Evolutionary conservation across 768 basidiomycete species (phyloP).

Genomic region (Tricholoma terreum): DNA sequence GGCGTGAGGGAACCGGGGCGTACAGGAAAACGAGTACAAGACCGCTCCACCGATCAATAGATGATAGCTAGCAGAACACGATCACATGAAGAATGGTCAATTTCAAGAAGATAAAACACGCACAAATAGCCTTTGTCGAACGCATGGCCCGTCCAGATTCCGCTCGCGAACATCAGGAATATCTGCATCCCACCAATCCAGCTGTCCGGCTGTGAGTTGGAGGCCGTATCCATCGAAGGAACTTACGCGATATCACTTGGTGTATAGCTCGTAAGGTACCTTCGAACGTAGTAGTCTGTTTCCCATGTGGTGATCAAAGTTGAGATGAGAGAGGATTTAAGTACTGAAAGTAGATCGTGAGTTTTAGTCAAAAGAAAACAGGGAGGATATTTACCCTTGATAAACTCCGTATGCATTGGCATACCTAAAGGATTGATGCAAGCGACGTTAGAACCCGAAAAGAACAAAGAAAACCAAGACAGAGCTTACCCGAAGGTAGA

Average conservation of each 20-base stretch:
- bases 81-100: neutral
- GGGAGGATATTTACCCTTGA: constrained; percentile 13
- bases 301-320: neutral
- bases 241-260: constrained; percentile 19
- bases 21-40: constrained; percentile 27
- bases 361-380: neutral
- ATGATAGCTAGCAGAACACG: constrained; percentile 12
- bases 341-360: neutral
- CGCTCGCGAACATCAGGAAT: constrained; percentile 45
- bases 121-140: constrained; percentile 56
- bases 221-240: neutral
- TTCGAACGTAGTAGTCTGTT: constrained; percentile 19
- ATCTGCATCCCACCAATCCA: constrained; percentile 55
- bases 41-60: constrained; percentile 20
- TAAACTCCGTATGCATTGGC: constrained; percentile 18
- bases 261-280: constrained; percentile 18
- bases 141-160: constrained; percentile 42
- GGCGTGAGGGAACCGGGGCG: neutral
- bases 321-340: neutral
- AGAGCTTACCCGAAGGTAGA: constrained; percentile 15
- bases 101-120: constrained; percentile 10
- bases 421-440: constrained; percentile 7
- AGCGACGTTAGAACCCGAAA: neutral
- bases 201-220: constrained; percentile 13
- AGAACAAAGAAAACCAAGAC: neutral